Percentiles rank a stretch among this genome's conserved stretches.
phyloP scores from a whole-genome alignment of 306 rosid species.

The Benincasa hispida region DNA sequence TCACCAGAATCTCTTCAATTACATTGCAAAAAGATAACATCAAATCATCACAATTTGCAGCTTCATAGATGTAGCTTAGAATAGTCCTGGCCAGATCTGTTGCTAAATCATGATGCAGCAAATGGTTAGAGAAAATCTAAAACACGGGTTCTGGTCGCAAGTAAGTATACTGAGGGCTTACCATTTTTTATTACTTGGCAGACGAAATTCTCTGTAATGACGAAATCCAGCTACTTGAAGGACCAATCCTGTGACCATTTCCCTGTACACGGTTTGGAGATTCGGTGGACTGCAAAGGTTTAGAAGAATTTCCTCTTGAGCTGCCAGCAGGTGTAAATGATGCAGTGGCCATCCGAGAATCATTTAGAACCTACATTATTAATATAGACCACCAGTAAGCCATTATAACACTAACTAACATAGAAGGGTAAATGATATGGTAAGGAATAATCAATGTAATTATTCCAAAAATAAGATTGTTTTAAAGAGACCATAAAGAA shows the following conservation, averaged over 20 bases:
- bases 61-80: slow-evolving; percentile 19
- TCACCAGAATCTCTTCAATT: slow-evolving; percentile 26
- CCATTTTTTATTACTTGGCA: slow-evolving; percentile 44
- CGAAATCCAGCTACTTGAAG: slow-evolving; percentile 86
- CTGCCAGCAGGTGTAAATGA: slow-evolving; percentile 39
- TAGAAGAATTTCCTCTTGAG: slow-evolving; percentile 47
- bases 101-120: slow-evolving; percentile 26
- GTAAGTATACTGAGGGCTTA: slow-evolving; percentile 17
- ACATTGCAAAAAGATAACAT: slow-evolving; percentile 20
- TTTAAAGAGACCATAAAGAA: background rate
- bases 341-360: slow-evolving; percentile 42
- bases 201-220: slow-evolving; percentile 72
- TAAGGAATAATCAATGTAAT: background rate
- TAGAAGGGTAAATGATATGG: background rate
- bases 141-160: too few species aligned
- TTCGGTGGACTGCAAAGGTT: slow-evolving; percentile 44
- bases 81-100: slow-evolving; percentile 24
- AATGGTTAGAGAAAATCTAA: slow-evolving; percentile 14
- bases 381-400: background rate
- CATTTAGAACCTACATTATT: slow-evolving; percentile 43
- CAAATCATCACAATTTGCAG: slow-evolving; percentile 27
- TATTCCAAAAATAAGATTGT: background rate
- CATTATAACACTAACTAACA: background rate
- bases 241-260: slow-evolving; percentile 50
- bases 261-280: slow-evolving; percentile 38